Evolutionary conservation across 75 land plant species (phyloP).

Genomic region (Sequoiadendron giganteum): DNA sequence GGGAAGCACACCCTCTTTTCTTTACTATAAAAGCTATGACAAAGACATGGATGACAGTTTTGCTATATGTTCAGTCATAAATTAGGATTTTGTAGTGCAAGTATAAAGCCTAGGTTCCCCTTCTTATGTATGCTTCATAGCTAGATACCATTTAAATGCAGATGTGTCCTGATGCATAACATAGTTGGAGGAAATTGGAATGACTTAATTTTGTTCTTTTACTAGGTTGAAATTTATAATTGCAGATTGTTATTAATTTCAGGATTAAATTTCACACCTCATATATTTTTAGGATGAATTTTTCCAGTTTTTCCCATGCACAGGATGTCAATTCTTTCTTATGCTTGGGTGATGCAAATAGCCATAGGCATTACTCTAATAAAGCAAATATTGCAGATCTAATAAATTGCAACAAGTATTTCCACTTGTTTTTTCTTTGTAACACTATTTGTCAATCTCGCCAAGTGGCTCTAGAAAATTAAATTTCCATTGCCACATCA

Average conservation of each 20-base stretch:
- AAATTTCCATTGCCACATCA: not conserved
- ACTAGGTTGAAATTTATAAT: not conserved
- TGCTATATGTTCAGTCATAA: not conserved
- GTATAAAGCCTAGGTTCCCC: not conserved
- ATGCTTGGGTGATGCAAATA: not conserved
- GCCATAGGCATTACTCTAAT: no score
- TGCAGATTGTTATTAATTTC: not conserved
- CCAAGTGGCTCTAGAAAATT: not conserved
- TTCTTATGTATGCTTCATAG: not conserved
- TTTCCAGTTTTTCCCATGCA: no score
- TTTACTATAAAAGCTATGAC: not conserved
- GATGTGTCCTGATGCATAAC: not conserved
- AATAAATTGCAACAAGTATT: not conserved
- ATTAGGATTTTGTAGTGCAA: not conserved
- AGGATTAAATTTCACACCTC: not conserved
- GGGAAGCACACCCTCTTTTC: not conserved
- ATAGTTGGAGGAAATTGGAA: not conserved
- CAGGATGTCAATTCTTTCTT: no score
- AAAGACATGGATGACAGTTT: not conserved
- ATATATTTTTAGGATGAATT: not conserved
- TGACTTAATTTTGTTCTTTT: not conserved
- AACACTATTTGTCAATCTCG: not conserved
- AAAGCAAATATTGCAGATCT: not conserved
- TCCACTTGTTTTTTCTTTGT: not conserved
- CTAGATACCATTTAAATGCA: not conserved